Evolutionary conservation across 345 rosid species (phyloP), one percentile per base, ranked within the genome.

Genomic region (Adansonia digitata): DNA sequence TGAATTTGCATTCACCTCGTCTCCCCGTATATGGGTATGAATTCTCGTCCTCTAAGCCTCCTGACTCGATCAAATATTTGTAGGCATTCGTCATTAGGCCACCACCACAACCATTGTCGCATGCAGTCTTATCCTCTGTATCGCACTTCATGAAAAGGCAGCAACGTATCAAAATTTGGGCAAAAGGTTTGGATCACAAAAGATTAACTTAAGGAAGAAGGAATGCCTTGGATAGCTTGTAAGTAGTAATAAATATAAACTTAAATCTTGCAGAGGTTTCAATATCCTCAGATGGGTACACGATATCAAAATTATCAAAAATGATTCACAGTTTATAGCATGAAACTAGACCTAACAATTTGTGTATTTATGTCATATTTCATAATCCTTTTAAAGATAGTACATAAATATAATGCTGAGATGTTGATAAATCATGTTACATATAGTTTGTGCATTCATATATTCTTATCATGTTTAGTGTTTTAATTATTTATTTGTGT

Each of bases 81-180:
- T 88, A 94, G 1, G 97, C 98, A 78, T 91, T 94, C 12, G 95
- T 94, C 97, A 94, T 94, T 7, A 94, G 91, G 27, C 97, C 97
- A 20, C 98, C 97, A 11, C 78, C 75, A 74, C 97, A 94, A 12
- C 98, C 98, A 1, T 69, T n/a, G 75, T 89, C 97, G 14, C 97
- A 94, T 0, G 86, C 85, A 9, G 42, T 76, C 79, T 87, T 85
- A n/a, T 94, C 86, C 62, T n/a, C 77, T 37, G 79, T 39, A 77
- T 92, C 97, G 39, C 98, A 91, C 97, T 91, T 57, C 49, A 55
- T 9, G 2, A 69, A 7, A 73, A 26, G 62, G 35, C 62, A 4
- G 18, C 24, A 34, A 57, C 22, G 31, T 15, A 63, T 31, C 51
- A 73, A 57, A 31, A 9, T 57, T 37, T 3, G 48, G 46, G 29